Percentiles rank a stretch among this genome's conserved stretches.
Evolutionary conservation across 2,329 filamentous ascomycete species (phyloP).

Genomic region (Colletotrichum caudatum): DNA sequence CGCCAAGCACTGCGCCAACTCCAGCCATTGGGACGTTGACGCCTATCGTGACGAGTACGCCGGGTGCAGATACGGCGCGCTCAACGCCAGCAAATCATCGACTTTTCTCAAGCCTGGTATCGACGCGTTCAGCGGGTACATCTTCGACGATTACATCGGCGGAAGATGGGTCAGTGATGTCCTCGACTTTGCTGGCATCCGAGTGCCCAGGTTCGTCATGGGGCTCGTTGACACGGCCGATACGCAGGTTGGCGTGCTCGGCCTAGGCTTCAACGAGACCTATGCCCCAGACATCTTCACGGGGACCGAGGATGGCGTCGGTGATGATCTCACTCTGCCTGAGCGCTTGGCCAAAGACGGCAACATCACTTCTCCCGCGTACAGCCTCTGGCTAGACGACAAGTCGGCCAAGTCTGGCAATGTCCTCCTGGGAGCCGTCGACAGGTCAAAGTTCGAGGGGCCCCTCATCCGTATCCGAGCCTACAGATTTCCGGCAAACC

Average conservation of each 20-base stretch:
- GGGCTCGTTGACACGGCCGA: slow-evolving; percentile 63
- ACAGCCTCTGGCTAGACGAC: slow-evolving; percentile 71
- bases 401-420: slow-evolving; percentile 14
- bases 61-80: slow-evolving; percentile 17
- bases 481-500: neutral
- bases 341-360: slow-evolving; percentile 72
- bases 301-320: too few relatives aligned
- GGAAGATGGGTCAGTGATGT: slow-evolving; percentile 56
- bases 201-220: slow-evolving; percentile 64
- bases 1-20: neutral
- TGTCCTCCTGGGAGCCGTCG: slow-evolving; percentile 38
- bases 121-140: slow-evolving; percentile 63
- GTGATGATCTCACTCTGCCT: slow-evolving; percentile 65
- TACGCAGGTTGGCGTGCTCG: slow-evolving; percentile 67
- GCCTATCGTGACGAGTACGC: neutral
- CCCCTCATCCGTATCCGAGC: slow-evolving; percentile 44
- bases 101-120: slow-evolving; percentile 59
- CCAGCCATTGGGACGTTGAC: neutral
- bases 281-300: slow-evolving; percentile 44
- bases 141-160: slow-evolving; percentile 62
- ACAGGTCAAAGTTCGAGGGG: slow-evolving; percentile 38
- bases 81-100: slow-evolving; percentile 59
- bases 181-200: slow-evolving; percentile 61
- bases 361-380: slow-evolving; percentile 72
- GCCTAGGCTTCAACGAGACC: slow-evolving; percentile 68